Evolutionary conservation across 2,329 filamentous ascomycete genomes (phyloP).

Genomic region (Phyllosticta capitalensis): DNA sequence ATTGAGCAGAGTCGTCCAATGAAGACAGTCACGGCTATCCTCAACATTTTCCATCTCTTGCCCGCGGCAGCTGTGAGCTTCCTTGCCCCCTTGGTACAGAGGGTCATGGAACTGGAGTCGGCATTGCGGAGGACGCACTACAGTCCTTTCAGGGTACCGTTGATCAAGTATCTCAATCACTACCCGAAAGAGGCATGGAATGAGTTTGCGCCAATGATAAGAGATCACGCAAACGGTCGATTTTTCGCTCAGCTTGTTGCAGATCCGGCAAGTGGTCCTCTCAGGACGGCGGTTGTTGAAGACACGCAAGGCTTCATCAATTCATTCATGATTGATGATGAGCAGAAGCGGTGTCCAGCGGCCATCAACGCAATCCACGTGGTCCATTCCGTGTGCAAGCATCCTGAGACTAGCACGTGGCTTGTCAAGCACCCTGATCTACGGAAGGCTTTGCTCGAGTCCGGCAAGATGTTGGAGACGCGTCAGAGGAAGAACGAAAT

Average conservation of each 20-base stretch:
- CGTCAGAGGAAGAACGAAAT: slow-evolving; percentile 62
- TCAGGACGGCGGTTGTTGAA: slow-evolving; percentile 65
- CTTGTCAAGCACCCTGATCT: slow-evolving; percentile 46
- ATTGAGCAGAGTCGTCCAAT: slow-evolving; percentile 89
- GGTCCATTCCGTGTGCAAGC: slow-evolving; percentile 66
- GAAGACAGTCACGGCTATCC: slow-evolving; percentile 88
- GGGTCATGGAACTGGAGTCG: slow-evolving; percentile 79
- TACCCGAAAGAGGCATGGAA: slow-evolving; percentile 83
- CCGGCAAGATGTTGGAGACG: slow-evolving; percentile 69
- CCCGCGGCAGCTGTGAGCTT: slow-evolving; percentile 84
- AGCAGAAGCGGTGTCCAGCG: slow-evolving; percentile 62
- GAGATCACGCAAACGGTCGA: slow-evolving; percentile 78
- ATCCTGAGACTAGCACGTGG: slow-evolving; percentile 58
- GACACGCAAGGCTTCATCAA: slow-evolving; percentile 65
- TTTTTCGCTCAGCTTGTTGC: slow-evolving; percentile 82
- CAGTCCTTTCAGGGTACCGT: slow-evolving; percentile 81
- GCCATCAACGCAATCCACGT: slow-evolving; percentile 83
- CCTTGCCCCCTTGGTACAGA: slow-evolving; percentile 80
- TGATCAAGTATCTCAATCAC: slow-evolving; percentile 88
- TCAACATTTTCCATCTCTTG: slow-evolving; percentile 95
- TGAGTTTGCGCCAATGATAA: slow-evolving; percentile 68
- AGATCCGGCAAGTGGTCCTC: slow-evolving; percentile 60
- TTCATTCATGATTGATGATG: slow-evolving; percentile 53
- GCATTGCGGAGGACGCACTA: slow-evolving; percentile 77
- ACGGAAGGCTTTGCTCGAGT: slow-evolving; percentile 50